Conservation (phyloP, 2,329 filamentous ascomycete species). For the Tolypocladium guangdongense region DNA sequence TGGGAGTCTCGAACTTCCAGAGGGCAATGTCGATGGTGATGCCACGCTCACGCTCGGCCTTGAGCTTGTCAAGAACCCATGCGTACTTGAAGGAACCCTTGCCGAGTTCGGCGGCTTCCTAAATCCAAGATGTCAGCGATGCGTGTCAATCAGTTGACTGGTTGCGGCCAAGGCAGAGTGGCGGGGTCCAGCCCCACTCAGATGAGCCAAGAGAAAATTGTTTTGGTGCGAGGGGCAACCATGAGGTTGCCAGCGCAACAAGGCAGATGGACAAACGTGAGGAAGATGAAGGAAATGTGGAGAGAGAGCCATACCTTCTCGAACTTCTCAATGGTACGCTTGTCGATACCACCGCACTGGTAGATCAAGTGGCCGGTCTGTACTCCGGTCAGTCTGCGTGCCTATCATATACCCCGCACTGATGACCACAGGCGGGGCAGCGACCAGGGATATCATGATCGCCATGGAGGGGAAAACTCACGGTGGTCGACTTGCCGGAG, state of each 20-base stretch:
- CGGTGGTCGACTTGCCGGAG: conserved; percentile 97
- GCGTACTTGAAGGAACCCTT: conserved; percentile 99
- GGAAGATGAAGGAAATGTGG: neutral
- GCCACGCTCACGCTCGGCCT: conserved; percentile 99
- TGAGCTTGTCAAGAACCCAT: conserved; percentile 99
- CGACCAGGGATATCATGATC: conserved; percentile 1
- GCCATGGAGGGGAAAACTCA: conserved; percentile 37
- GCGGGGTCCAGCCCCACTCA: conserved; percentile 6
- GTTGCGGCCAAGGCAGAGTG: conserved; percentile 1
- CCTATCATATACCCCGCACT: conserved; percentile 3
- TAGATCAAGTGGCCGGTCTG: conserved; percentile 90
- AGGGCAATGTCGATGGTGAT: conserved; percentile 99
- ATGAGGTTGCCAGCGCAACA: neutral
- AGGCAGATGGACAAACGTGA: neutral
- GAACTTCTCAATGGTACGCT: conserved; percentile 99
- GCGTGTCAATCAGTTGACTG: conserved; percentile 1
- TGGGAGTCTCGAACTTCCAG: conserved; percentile 99
- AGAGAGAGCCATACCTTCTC: conserved; percentile 70
- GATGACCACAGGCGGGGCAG: conserved; percentile 7
- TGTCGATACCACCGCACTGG: conserved; percentile 99
- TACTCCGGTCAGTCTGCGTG: conserved; percentile 14
- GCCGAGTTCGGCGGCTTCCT: conserved; percentile 98
- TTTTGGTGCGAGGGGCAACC: neutral
- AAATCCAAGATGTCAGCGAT: conserved; percentile 10
- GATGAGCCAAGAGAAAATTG: neutral